phyloP scores from a whole-genome alignment of 129 eudicot species.

The Tagetes erecta region DNA sequence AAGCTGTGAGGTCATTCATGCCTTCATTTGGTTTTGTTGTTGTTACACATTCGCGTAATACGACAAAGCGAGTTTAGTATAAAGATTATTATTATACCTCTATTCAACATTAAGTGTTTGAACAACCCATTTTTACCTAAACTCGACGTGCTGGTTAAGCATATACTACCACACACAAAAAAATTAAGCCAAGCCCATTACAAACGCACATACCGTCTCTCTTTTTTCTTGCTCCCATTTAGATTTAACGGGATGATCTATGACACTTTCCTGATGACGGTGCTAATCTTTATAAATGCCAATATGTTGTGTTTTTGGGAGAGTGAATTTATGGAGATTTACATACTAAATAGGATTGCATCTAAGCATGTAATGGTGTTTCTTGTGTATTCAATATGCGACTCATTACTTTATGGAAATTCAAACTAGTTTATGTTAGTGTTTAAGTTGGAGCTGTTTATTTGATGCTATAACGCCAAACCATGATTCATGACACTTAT shows the following conservation, averaged over 20 bases:
- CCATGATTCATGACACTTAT: background rate
- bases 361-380: background rate
- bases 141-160: background rate
- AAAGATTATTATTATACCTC: background rate
- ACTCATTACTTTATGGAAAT: background rate
- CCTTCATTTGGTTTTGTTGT: background rate
- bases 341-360: background rate
- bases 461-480: background rate
- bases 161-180: background rate
- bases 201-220: background rate
- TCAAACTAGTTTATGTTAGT: too few relatives aligned
- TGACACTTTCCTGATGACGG: background rate
- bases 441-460: background rate
- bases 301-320: background rate
- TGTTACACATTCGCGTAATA: slow-evolving; percentile 3
- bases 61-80: background rate
- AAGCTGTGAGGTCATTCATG: slow-evolving; percentile 4
- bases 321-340: background rate
- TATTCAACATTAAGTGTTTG: background rate
- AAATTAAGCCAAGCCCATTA: too few relatives aligned
- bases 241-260: background rate
- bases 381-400: background rate
- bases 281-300: background rate
- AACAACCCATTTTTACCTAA: background rate
- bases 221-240: background rate